Evolutionary conservation across 164 flowering plant species (phyloP), one percentile per base, ranked within the genome.

Genomic region (Liquidambar formosana): DNA sequence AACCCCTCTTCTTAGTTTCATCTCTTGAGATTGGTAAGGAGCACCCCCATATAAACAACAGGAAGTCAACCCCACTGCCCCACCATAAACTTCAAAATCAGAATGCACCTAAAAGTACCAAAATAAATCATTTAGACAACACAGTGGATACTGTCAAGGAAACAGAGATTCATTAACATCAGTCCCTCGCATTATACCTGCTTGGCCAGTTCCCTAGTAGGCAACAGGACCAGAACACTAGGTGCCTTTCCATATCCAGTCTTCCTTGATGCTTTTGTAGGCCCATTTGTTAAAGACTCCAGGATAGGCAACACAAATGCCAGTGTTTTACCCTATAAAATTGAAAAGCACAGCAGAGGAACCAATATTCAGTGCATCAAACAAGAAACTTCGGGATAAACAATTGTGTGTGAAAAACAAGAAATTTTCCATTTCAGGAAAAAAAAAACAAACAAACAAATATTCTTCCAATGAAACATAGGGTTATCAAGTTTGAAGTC

Each of bases 231-330:
- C 63, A 93, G 63, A 76, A 94, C 96, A 70, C 89, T 83, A 9
- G 98, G 98, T 10, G 91, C 51, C 75, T 90, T 89, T 47, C 97
- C 97, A 80, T 94, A 85, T 14, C 97, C 96, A 41, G 84, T 94
- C 81, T 81, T 88, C 72, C 92, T 60, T 56, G 82, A 70, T 28
- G 73, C 73, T 73, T 85, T 88, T 0, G 83, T 72, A 49, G 80
- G 84, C 16, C 96, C 96, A 73, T 86, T 91, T 2, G 69, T 83
- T 59, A 91, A 53, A n/a, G 98, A 91, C 81, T 91, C 98, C 79
- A 94, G 71, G 48, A 94, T 90, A 18, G 97, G 98, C 66, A 94
- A 79, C 73, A 94, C 93, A 83, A 94, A 93, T 15, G 97, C 97
- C 72, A 91, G 73, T 11, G 97, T 90, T 80, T 92, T 90, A 5